Evolutionary conservation across 176 grass and related monocot species (phyloP), one percentile per base, ranked within the genome.

Genomic region (Carex kokanica): DNA sequence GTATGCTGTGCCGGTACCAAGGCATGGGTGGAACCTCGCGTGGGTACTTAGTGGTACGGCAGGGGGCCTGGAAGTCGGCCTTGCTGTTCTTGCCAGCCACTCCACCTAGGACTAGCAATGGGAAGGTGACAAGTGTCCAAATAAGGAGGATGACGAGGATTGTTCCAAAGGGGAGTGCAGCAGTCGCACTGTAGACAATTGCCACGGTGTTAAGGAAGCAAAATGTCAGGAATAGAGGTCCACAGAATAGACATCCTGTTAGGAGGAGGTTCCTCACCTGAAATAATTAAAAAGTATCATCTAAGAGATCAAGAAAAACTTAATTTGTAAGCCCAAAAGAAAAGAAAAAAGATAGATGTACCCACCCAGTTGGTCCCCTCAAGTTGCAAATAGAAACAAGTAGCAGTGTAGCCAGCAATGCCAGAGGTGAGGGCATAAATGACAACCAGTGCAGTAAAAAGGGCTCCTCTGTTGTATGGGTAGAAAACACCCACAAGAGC

Each of bases 311-410:
- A 55, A 88, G 31, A 38, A 38, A 38, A 38, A 52, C 24, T 47
- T 79, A 69, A 17, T 13, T 55, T 11, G 27, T 23, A 58, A 38
- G 5, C 36, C 36, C 5, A 38, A 38, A 38, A 38, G 2, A 11
- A 64, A 24, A 54, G 81, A 8, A 72, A 43, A 24, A 89, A 18
- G 29, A 86, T 66, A 18, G 23, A 86, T 66, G 75, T 89, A 98
- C 95, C 95, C 95, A 98, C 95, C 95, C 95, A 98, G 84, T 98
- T 94, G 15, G 84, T 92, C 64, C 92, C 95, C 77, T 98, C 95
- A 64, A 98, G 86, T 83, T 98, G 92, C 65, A 87, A 94, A 85
- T 95, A 98, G 90, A 94, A 98, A 69, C 90, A 93, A 32, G 90
- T 93, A 63, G 95, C 89, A 80, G 91, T 88, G 85, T 98, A 98